Percentiles rank a stretch among this genome's conserved stretches.
These are phyloP conservation scores for Pyrus communis DNA, from an alignment of 306 rosid genomes.

Conservation along the genomic window DNA sequence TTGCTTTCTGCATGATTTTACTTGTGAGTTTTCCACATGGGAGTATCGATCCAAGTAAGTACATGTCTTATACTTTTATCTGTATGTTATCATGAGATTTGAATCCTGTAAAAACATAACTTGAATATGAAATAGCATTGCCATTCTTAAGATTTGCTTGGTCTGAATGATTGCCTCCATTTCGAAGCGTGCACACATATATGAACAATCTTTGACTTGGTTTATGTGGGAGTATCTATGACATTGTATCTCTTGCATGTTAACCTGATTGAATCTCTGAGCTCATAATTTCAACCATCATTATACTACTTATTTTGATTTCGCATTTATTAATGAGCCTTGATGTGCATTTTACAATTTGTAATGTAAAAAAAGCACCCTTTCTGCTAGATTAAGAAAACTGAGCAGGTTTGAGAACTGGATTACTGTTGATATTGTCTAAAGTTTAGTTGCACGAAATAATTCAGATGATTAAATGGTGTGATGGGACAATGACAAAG, in stretches of 20 bases:
- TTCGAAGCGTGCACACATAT: neutral
- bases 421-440: conserved; percentile 1
- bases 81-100: conserved; percentile 8
- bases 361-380: neutral
- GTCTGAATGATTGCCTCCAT: neutral
- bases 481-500: neutral
- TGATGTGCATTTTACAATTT: neutral
- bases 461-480: neutral
- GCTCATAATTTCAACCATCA: neutral
- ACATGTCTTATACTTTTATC: conserved; percentile 6
- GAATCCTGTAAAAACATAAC: conserved; percentile 1
- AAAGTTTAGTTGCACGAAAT: conserved; percentile 6
- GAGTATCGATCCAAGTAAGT: conserved; percentile 90
- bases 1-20: conserved; percentile 93
- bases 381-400: neutral
- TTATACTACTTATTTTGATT: neutral
- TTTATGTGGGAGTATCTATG: neutral
- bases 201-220: neutral
- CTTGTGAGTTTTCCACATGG: conserved; percentile 97
- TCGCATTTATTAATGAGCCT: neutral
- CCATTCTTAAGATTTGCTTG: neutral
- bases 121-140: conserved; percentile 3
- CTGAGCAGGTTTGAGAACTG: neutral
- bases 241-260: conserved; percentile 3
- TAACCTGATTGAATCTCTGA: neutral